These are phyloP conservation scores for Apiospora saccharicola DNA, from an alignment of 2,329 filamentous ascomycete genomes.

Conservation along the genomic window DNA sequence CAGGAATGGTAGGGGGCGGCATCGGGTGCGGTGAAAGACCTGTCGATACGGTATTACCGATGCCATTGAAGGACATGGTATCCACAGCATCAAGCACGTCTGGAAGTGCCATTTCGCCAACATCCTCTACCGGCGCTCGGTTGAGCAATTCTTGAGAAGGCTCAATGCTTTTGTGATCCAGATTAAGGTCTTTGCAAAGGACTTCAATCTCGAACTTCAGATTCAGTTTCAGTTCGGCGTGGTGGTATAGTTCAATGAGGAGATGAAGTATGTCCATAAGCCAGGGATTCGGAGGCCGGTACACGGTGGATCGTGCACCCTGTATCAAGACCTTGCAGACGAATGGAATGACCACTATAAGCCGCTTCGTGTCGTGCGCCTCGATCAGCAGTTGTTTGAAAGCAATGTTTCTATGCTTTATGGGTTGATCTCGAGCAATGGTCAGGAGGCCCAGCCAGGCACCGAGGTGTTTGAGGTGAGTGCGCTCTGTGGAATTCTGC, in stretches of 20 bases:
- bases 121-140: conserved; percentile 70
- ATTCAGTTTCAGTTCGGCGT: conserved; percentile 92
- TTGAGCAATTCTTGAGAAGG: conserved; percentile 87
- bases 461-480: conserved; percentile 91
- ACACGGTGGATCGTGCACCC: conserved; percentile 84
- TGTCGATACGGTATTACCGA: conserved; percentile 71
- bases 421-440: conserved; percentile 90
- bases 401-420: conserved; percentile 95
- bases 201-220: conserved; percentile 99
- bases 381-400: conserved; percentile 96
- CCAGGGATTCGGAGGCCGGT: conserved; percentile 96
- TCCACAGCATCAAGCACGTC: conserved; percentile 84
- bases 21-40: conserved; percentile 81
- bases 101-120: conserved; percentile 64
- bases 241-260: conserved; percentile 91
- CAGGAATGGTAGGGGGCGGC: conserved; percentile 77
- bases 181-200: conserved; percentile 86
- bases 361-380: conserved; percentile 88
- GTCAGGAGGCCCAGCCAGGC: conserved; percentile 94
- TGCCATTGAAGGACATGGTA: conserved; percentile 78
- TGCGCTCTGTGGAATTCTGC: conserved; percentile 83
- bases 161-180: conserved; percentile 93
- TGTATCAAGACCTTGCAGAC: conserved; percentile 95
- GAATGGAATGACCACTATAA: conserved; percentile 94
- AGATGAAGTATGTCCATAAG: conserved; percentile 94